These are phyloP conservation scores for Austroboletus rostrupii DNA, from an alignment of 1,284 basidiomycete species.

Conservation along the genomic window DNA sequence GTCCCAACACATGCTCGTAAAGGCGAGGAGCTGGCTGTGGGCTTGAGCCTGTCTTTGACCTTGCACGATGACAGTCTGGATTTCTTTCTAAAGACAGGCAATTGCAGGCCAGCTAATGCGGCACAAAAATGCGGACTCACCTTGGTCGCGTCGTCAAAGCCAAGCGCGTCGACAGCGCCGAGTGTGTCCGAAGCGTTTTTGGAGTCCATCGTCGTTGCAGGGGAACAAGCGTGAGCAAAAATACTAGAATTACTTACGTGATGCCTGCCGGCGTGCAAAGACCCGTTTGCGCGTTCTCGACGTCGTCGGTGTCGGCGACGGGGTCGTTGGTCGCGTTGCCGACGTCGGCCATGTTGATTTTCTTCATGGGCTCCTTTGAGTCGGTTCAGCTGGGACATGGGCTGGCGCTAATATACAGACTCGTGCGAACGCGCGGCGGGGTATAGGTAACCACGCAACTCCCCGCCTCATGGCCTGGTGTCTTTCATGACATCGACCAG, in stretches of 20 bases:
- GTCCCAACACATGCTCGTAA: conserved; percentile 85
- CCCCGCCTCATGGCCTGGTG: conserved; percentile 35
- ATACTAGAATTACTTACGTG: conserved; percentile 21
- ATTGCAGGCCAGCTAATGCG: background rate
- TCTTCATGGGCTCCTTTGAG: conserved; percentile 1
- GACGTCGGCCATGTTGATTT: conserved; percentile 4
- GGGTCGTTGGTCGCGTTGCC: conserved; percentile 5
- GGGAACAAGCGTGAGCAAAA: conserved; percentile 27
- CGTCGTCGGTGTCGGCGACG: conserved; percentile 15
- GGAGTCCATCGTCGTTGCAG: conserved; percentile 18
- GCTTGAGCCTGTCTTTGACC: conserved; percentile 78
- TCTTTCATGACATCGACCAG: conserved; percentile 44
- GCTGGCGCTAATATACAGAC: conserved; percentile 15
- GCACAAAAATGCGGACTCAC: conserved; percentile 36
- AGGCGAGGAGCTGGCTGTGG: conserved; percentile 63
- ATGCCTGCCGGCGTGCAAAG: conserved; percentile 7
- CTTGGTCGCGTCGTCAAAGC: conserved; percentile 77
- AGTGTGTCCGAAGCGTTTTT: conserved; percentile 27
- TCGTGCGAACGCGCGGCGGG: conserved; percentile 28
- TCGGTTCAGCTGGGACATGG: conserved; percentile 1
- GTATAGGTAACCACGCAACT: conserved; percentile 28
- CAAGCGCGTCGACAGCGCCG: conserved; percentile 54
- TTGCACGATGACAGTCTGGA: conserved; percentile 78
- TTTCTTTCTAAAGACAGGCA: conserved; percentile 68
- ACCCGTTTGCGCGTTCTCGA: background rate